These are phyloP conservation scores for Ophiostoma sp. DNA, from an alignment of 2,329 filamentous ascomycete genomes.

Conservation along the genomic window DNA sequence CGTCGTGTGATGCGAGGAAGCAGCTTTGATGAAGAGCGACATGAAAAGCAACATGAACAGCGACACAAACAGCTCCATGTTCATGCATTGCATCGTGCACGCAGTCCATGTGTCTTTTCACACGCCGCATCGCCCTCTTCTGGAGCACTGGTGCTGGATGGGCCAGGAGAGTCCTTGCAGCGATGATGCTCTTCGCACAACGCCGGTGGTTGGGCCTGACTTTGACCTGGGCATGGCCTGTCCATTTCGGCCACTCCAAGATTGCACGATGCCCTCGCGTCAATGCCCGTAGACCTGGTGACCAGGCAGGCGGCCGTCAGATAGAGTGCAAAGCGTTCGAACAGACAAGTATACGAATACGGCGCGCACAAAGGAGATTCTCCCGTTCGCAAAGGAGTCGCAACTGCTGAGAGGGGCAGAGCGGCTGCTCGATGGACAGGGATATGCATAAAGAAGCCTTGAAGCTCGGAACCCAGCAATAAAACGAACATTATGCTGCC, in stretches of 20 bases:
- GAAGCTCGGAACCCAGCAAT: constrained; percentile 50
- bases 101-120: constrained; percentile 1
- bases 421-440: constrained; percentile 31
- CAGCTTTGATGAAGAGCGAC: neutral
- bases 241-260: constrained; percentile 37
- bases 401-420: constrained; percentile 27
- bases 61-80: neutral
- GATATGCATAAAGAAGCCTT: constrained; percentile 49
- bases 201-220: neutral
- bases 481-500: constrained; percentile 50
- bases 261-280: constrained; percentile 39
- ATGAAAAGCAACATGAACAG: neutral
- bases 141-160: neutral
- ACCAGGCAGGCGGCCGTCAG: neutral
- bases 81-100: constrained; percentile 1
- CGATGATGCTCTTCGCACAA: neutral
- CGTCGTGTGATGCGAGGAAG: constrained; percentile 4
- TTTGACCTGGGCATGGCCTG: neutral
- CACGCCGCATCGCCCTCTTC: neutral
- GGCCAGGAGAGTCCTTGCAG: constrained; percentile 8
- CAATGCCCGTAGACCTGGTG: constrained; percentile 21
- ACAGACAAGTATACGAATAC: neutral
- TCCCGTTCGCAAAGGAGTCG: neutral
- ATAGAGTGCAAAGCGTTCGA: neutral
- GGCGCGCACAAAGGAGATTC: constrained; percentile 3